Conservation (phyloP, 2,329 filamentous ascomycete genomes). For the Hypoxylon sp. region DNA sequence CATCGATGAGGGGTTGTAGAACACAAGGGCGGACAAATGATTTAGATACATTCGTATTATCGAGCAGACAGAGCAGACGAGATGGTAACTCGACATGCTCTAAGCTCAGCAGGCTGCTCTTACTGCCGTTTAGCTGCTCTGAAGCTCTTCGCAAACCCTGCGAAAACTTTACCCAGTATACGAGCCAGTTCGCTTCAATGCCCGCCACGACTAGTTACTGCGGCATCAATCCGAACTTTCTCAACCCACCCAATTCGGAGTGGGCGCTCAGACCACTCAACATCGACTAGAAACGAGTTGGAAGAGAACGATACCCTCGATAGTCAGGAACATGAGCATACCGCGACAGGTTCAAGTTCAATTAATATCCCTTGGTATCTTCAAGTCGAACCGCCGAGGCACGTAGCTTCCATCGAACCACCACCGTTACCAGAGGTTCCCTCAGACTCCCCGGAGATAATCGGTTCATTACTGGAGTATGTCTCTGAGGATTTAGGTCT, state of each 20-base stretch:
- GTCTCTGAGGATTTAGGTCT: constrained; percentile 88
- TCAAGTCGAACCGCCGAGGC: constrained; percentile 75
- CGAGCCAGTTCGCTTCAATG: constrained; percentile 36
- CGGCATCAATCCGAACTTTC: constrained; percentile 37
- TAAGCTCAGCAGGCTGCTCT: constrained; percentile 51
- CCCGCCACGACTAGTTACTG: constrained; percentile 16
- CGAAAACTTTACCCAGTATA: constrained; percentile 34
- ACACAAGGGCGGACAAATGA: neutral
- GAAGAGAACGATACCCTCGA: constrained; percentile 24
- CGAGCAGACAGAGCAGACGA: constrained; percentile 18
- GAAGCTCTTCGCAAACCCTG: constrained; percentile 48
- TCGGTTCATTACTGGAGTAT: constrained; percentile 81
- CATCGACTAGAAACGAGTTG: constrained; percentile 7
- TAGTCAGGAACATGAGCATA: constrained; percentile 18
- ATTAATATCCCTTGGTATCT: constrained; percentile 80
- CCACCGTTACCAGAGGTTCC: constrained; percentile 70
- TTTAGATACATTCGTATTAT: neutral
- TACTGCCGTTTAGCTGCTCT: constrained; percentile 52
- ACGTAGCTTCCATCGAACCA: constrained; percentile 64
- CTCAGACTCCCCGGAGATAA: constrained; percentile 76
- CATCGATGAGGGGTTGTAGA: constrained; percentile 11
- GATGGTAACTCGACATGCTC: constrained; percentile 50
- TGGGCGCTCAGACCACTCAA: constrained; percentile 16
- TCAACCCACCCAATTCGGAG: constrained; percentile 40
- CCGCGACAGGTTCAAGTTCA: constrained; percentile 22